A percentile compares a stretch with the other conserved stretches of the same genome.
Evolutionary conservation across 2,329 filamentous ascomycete genomes (phyloP).

Genomic region (Fusarium papillatum): DNA sequence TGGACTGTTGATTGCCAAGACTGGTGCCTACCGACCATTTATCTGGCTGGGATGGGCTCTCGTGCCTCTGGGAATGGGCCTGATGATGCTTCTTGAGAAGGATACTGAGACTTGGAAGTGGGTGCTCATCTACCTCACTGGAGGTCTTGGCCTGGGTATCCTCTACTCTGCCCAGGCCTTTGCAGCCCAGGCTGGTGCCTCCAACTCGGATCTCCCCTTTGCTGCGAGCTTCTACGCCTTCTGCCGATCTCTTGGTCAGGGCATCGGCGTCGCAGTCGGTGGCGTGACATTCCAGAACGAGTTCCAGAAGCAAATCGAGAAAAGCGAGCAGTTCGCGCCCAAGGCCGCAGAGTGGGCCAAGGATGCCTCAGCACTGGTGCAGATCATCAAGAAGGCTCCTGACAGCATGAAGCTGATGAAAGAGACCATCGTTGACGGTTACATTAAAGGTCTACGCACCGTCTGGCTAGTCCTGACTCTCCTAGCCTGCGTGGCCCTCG

Average conservation of each 20-base stretch:
- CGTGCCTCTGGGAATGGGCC: slow-evolving; percentile 70
- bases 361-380: slow-evolving; percentile 70
- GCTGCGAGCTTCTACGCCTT: slow-evolving; percentile 78
- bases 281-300: slow-evolving; percentile 80
- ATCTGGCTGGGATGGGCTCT: slow-evolving; percentile 74
- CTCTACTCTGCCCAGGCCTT: slow-evolving; percentile 74
- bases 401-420: slow-evolving; percentile 35
- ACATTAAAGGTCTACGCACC: slow-evolving; percentile 47
- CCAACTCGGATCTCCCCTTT: slow-evolving; percentile 55
- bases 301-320: slow-evolving; percentile 64
- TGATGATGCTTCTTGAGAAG: slow-evolving; percentile 62
- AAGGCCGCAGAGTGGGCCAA: slow-evolving; percentile 61
- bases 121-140: slow-evolving; percentile 72
- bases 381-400: slow-evolving; percentile 59
- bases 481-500: slow-evolving; percentile 42
- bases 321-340: slow-evolving; percentile 59
- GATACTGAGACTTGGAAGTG: slow-evolving; percentile 67
- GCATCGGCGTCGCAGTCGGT: slow-evolving; percentile 75
- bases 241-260: slow-evolving; percentile 70
- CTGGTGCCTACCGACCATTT: slow-evolving; percentile 71
- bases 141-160: slow-evolving; percentile 73
- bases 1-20: slow-evolving; percentile 68
- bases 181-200: slow-evolving; percentile 68
- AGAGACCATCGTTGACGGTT: slow-evolving; percentile 47
- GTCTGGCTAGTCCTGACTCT: slow-evolving; percentile 51